These are phyloP conservation scores for Hibiscus mutabilis DNA, from an alignment of 345 rosid species.

Conservation along the genomic window DNA sequence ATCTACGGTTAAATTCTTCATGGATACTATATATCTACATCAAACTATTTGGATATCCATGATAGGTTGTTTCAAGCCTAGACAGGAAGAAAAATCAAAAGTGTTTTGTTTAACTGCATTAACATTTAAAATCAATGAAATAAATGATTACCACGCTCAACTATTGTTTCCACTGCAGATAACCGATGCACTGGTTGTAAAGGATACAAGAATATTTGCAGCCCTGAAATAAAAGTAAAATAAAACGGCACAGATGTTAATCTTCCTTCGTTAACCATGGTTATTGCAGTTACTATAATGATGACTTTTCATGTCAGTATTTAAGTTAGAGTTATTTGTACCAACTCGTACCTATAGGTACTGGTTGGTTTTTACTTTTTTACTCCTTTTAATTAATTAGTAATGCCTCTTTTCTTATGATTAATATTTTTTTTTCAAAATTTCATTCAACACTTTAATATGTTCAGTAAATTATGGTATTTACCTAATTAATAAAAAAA, in stretches of 20 bases:
- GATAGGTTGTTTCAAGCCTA: not conserved
- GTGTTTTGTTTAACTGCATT: not conserved
- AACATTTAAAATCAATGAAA: not conserved
- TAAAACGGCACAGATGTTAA: constrained; percentile 5
- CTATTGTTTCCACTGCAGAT: constrained; percentile 5
- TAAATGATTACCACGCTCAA: constrained; percentile 6
- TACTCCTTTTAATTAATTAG: too few species aligned
- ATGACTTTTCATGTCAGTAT: too few species aligned
- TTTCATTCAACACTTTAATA: too few species aligned
- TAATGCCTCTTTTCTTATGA: too few species aligned
- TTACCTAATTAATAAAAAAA: too few species aligned
- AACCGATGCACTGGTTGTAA: not conserved
- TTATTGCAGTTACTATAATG: not conserved
- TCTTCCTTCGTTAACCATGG: not conserved
- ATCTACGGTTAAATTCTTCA: not conserved
- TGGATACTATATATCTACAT: not conserved
- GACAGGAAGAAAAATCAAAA: not conserved
- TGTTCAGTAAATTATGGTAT: too few species aligned
- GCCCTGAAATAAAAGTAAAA: constrained; percentile 24
- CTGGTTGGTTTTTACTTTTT: too few species aligned
- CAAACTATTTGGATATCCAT: not conserved
- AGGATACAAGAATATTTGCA: constrained; percentile 19
- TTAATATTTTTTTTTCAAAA: too few species aligned
- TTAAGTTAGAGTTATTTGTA: too few species aligned
- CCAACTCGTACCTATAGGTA: too few species aligned